Base-by-base conservation (phyloP, 2,329 filamentous ascomycete species). In the Fusarium chuoi region DNA sequence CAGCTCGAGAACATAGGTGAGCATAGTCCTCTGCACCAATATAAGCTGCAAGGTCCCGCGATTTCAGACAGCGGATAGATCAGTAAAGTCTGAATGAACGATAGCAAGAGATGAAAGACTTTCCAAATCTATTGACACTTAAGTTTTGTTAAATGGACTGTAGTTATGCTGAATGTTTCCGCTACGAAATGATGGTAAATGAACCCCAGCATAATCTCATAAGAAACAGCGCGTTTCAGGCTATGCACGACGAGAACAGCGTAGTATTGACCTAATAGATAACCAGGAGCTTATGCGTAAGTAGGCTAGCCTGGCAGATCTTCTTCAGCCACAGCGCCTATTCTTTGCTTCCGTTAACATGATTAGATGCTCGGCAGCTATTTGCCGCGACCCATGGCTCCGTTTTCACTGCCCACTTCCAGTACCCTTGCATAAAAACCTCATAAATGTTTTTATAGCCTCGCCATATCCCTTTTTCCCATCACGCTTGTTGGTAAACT, bases 401-500 rank as follows among this genome's bases (percentile, higher is more conserved):
- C 42, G 17, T 26, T 8, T 20, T 10, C 24, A 14, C 11, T 33
- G 46, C 28, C 22, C 22, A 24, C 15, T 9, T 49, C 4, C 22
- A 28, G 20, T 5, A 46, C 9, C 26, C 45, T 28, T 8, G 13
- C 20, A 1, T 10, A 10, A 49, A 14, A 11, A 18, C 4, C 22
- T 49, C 11, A 18, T 10, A 5, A 33, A 49, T 33, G 4, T n/a
- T 11, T 18, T 5, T 10, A 33, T 18, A 33, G 22, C 22, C 28
- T n/a, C 22, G 7, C 15, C 3, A 24, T 24, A 0, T n/a, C 7
- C 6, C 15, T n/a, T 5, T 6, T 3, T 12, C 10, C 30, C n/a
- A 6, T 17, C 3, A 3, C n/a, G 7, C 3, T 6, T n/a, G 10
- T 7, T 20, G 20, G n/a, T 45, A 17, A 9, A 13, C 17, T 4